These are phyloP conservation scores for Neurospora hispaniola DNA, from an alignment of 495 filamentous ascomycete genomes.

Conservation along the genomic window DNA sequence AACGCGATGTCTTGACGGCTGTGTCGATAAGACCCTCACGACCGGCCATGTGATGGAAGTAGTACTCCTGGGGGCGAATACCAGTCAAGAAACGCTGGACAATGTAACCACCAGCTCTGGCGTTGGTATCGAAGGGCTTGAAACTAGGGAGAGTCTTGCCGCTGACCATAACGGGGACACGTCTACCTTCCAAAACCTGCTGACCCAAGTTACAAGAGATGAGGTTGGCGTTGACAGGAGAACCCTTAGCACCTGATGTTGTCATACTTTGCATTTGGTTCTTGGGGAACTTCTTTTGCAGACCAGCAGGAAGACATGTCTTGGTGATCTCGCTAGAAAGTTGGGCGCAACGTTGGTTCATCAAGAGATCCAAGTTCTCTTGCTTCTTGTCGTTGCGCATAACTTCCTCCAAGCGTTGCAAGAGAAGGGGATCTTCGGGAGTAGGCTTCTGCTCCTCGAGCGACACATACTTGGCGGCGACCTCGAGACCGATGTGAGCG, in stretches of 20 bases:
- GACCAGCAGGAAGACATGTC: conserved; percentile 66
- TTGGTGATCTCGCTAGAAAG: conserved; percentile 73
- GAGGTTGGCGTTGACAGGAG: conserved; percentile 83
- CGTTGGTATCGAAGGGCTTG: conserved; percentile 76
- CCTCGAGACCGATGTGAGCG: conserved; percentile 64
- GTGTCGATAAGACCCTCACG: conserved; percentile 98
- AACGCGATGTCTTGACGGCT: conserved; percentile 94
- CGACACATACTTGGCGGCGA: conserved; percentile 87
- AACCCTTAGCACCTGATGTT: conserved; percentile 90
- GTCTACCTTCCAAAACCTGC: conserved; percentile 87
- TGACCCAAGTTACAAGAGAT: conserved; percentile 98
- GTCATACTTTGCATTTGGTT: conserved; percentile 99
- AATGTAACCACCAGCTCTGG: conserved; percentile 90
- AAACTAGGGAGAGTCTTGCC: conserved; percentile 96
- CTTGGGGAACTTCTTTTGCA: conserved; percentile 85
- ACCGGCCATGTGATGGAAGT: conserved; percentile 99
- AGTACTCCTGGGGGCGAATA: conserved; percentile 94
- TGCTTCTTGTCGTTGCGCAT: conserved; percentile 86
- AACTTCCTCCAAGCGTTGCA: conserved; percentile 74
- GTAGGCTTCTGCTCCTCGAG: conserved; percentile 50
- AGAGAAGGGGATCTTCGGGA: conserved; percentile 57
- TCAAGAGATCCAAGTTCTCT: conserved; percentile 71
- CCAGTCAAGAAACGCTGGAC: conserved; percentile 96
- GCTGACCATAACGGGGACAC: conserved; percentile 95
- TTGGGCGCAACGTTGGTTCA: conserved; percentile 56